A percentile compares a stretch with the other conserved stretches of the same genome.
Conservation (phyloP, 1,284 basidiomycete genomes). For the Apiotrichum porosum region DNA sequence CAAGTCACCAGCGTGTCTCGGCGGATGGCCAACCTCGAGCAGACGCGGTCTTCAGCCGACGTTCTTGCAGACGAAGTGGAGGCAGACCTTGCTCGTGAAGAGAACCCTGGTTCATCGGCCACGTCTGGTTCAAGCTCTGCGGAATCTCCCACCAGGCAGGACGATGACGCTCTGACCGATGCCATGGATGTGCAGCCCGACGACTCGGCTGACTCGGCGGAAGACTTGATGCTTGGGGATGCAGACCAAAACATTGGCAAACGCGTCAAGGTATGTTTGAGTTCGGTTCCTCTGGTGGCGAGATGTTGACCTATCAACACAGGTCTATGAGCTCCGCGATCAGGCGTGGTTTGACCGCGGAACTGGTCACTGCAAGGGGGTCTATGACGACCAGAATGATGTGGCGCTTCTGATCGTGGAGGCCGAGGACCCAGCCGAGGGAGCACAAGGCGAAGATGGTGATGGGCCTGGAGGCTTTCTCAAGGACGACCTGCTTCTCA, state of each 20-base stretch:
- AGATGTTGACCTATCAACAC: slow-evolving; percentile 7
- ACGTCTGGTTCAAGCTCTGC: neutral
- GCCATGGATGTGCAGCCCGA: slow-evolving; percentile 15
- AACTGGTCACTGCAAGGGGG: slow-evolving; percentile 86
- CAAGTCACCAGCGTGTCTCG: neutral
- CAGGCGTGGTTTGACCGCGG: slow-evolving; percentile 88
- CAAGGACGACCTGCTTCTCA: slow-evolving; percentile 40
- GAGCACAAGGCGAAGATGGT: slow-evolving; percentile 48
- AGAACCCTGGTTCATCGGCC: too few relatives aligned
- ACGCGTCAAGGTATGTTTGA: slow-evolving; percentile 23
- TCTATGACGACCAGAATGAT: slow-evolving; percentile 69
- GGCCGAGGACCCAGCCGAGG: slow-evolving; percentile 65
- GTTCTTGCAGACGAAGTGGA: slow-evolving; percentile 14
- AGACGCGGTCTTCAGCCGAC: slow-evolving; percentile 36
- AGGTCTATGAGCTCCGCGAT: slow-evolving; percentile 89
- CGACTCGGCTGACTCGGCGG: slow-evolving; percentile 8
- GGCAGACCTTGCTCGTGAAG: neutral
- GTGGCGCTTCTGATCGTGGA: slow-evolving; percentile 80
- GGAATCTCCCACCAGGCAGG: neutral
- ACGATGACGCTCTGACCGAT: slow-evolving; percentile 8
- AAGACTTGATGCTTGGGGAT: slow-evolving; percentile 11
- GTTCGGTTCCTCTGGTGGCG: too few relatives aligned
- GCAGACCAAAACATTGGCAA: slow-evolving; percentile 15
- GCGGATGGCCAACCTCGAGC: slow-evolving; percentile 21
- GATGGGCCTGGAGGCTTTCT: slow-evolving; percentile 43